Conservation (phyloP, 2,329 filamentous ascomycete genomes). For the Chrysoporthe cubensis region DNA sequence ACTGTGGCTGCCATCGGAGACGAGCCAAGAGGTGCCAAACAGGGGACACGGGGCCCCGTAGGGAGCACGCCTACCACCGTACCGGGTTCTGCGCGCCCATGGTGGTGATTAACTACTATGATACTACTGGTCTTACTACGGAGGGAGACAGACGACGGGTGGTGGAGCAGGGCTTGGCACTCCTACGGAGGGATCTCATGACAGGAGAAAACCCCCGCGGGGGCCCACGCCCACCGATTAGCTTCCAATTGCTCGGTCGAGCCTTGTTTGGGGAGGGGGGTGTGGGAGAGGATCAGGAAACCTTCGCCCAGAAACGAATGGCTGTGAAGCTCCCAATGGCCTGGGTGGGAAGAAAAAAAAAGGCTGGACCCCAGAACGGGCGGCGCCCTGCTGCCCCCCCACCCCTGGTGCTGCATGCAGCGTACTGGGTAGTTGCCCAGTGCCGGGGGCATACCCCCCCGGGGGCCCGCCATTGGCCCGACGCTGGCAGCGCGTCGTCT, state of each 20-base stretch:
- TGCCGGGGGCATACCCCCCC: neutral
- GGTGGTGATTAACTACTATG: neutral
- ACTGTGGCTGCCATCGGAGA: neutral
- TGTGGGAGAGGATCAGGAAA: conserved; percentile 14
- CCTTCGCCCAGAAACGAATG: conserved; percentile 19
- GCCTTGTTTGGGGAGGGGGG: neutral
- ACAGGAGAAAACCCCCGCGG: conserved; percentile 4
- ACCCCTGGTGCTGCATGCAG: conserved; percentile 11
- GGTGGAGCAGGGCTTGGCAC: neutral
- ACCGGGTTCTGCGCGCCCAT: no score
- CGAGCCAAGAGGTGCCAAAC: neutral
- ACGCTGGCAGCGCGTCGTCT: conserved; percentile 22
- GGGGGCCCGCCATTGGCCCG: conserved; percentile 20
- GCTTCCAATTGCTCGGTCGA: neutral
- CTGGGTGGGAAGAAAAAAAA: conserved; percentile 1
- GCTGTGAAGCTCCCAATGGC: conserved; percentile 20
- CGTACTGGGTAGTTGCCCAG: neutral
- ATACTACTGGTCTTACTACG: neutral
- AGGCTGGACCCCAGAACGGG: conserved; percentile 6
- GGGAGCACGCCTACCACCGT: no score
- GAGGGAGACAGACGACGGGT: neutral
- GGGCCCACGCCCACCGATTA: conserved; percentile 14
- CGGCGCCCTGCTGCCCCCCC: neutral
- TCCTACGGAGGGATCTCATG: neutral
- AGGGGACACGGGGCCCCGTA: neutral